Evolutionary conservation across 2,329 filamentous ascomycete species (phyloP), one percentile per base, ranked within the genome.

Genomic region (Cladophialophora psammophila): DNA sequence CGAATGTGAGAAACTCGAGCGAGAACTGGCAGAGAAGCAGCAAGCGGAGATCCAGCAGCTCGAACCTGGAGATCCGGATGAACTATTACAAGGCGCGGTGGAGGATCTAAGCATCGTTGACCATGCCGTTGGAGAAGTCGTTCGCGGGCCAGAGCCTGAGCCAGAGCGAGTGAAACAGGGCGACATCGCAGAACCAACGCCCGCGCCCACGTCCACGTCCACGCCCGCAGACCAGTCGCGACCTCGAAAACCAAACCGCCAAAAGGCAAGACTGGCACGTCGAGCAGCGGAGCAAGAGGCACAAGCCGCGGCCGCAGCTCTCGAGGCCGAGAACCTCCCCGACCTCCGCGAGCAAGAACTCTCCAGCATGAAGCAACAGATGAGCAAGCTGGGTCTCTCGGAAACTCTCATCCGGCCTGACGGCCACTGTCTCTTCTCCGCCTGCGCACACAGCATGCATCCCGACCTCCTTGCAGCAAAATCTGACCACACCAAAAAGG

Each of bases 361-460:
- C 72, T 82, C 86, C 60, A 85, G 86, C 55, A 94, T 99, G 88
- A 82, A 86, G 65, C 81, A 82, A 34, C 86, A 87, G 48, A 90
- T 97, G 76, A 80, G 83, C 62, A 81, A 84, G 53, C 81, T 90
- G 65, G 84, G 83, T 0, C 84, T 98, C 15, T 82, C 82, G 20
- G 92, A 97, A 81, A 86, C 91, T 73, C 88, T 92, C 66, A 93
- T 99, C 65, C 86, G 86, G 45, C 93, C 95, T 0, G 94, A 99
- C 79, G 95, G 95, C 0, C 95, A 99, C 80, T 99, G 95, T 76
- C 82, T 99, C 15, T 99, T 98, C 80, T 91, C 93, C 15, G 93
- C 95, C 0, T 86, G 98, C 59, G 94, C 94, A 32, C 92, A 95
- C 77, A 93, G 97, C 79, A 84, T 97, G 61, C 55, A 67, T 56